Evolutionary conservation across 2,329 filamentous ascomycete species (phyloP).

Genomic region (Magnaporthiopsis rhizophila): DNA sequence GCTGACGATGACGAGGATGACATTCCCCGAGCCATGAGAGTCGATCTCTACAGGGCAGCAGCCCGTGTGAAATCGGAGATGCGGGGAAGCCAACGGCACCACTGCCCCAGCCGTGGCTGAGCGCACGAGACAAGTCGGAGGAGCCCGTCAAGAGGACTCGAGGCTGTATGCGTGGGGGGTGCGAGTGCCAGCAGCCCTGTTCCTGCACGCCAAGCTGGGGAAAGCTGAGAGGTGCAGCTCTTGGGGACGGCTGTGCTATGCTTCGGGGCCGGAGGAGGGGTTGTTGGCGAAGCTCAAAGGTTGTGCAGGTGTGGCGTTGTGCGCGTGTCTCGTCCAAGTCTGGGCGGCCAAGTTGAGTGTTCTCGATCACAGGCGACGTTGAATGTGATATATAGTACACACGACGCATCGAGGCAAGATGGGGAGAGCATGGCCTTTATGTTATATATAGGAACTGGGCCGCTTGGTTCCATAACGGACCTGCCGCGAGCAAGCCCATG

Average conservation of each 20-base stretch:
- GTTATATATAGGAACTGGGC: neutral
- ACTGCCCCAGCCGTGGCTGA: too few species aligned
- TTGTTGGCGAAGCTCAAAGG: neutral
- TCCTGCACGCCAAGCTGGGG: neutral
- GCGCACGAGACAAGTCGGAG: neutral
- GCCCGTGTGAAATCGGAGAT: neutral
- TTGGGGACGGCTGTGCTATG: neutral
- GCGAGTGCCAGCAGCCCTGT: neutral
- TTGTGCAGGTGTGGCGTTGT: neutral
- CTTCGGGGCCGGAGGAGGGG: neutral
- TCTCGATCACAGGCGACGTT: neutral
- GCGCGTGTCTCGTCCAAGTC: neutral
- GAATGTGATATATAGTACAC: too few species aligned
- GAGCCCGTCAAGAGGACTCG: neutral
- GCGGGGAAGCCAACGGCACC: neutral
- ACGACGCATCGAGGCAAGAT: neutral
- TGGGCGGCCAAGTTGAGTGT: neutral
- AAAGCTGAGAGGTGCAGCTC: neutral
- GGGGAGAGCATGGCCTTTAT: neutral
- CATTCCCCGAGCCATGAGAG: slow-evolving; percentile 49
- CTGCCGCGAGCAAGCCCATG: neutral
- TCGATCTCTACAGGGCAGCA: slow-evolving; percentile 23
- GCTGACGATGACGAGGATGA: slow-evolving; percentile 62
- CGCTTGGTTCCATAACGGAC: neutral
- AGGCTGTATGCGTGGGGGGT: neutral